Base-by-base conservation (phyloP, 192 early-diverging fungal genomes). In the Dispira parvispora region DNA sequence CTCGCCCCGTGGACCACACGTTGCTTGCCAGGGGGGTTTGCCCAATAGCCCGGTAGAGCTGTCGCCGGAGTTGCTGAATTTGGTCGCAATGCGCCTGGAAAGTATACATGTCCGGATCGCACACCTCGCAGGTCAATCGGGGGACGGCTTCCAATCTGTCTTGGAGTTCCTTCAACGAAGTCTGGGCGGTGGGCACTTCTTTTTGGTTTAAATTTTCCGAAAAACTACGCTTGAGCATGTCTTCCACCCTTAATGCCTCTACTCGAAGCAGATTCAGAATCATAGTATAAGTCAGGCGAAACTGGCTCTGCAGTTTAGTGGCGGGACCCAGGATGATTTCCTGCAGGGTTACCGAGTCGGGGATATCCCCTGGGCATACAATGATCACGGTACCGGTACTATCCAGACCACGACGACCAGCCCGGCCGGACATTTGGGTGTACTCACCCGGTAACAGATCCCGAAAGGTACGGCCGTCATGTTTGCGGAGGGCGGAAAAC, bases 341-440 rank as follows among this genome's bases (percentile, higher is more conserved):
- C 38, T 86, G 73, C 54, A 98, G 72, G 1, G 72, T 74, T 2
- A 67, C 67, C 25, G 70, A 73, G 47, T 84, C 83, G 13, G 82
- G 84, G 5, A 84, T 72, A 28, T 46, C 61, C 18, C 16, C n/a
- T 10, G 38, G 38, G 11, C 38, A 65, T 26, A 20, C 46, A 72
- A 99, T 89, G 52, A 99, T 88, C 0, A 99, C 96, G 20, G 89
- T 75, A 25, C 96, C 96, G 8, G 89, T 94, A 16, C 77, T 75
- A 64, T 99, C 96, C 25, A 94, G 73, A 10, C 92, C 92, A 77
- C 94, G 88, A 62, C 96, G 80, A 50, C 96, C 96, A 46, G 96
- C 96, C 52, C 96, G 83, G 0, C 96, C 96, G 14, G 90, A 90
- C 96, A 99, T 99, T 81, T 99, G 96, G 6, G 91, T 99, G 70